Evolutionary conservation across 352 stramenopile species (phyloP), one percentile per base, ranked within the genome.

Genomic region (Pythium utonaiense): DNA sequence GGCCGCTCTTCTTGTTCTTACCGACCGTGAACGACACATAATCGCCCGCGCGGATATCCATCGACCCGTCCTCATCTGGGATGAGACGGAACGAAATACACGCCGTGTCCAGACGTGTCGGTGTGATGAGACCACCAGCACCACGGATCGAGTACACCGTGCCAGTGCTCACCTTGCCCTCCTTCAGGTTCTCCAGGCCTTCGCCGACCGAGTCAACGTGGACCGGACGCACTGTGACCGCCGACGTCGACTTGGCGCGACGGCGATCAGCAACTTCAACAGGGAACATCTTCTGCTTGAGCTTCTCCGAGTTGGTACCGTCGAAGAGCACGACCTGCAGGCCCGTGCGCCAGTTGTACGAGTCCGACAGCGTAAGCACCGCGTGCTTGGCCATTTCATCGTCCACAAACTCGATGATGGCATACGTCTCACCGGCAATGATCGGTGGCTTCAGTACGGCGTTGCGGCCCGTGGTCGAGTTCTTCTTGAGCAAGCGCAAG

Each of bases 251-350:
- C 66, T 92, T 90, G 40, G 83, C 85, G 28, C 85, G 85, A 67
- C 83, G 80, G 42, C 85, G 84, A 17, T 90, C 79, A n/a, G 68
- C 71, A 4, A 70, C 77, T 51, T 94, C 85, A 30, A 95, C 81
- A 0, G 85, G 85, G 53, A 95, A 95, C 85, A 95, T 95, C 66
- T 91, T 91, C 57, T 95, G 83, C 70, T 95, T 95, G 47, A 95
- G 75, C 59, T 91, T 93, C 54, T 95, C 85, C 58, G 75, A 89
- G 69, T 90, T 95, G 50, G 85, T 95, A 65, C 85, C 85, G 54
- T 95, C 85, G 74, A 95, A 95, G 54, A 95, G 78, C 66, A 95
- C 85, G 52, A 95, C 85, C 60, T 95, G 85, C 71, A 95, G 88
- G 47, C 85, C 85, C 27, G 85, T 89, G 53, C 83, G 85, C 81